Conservation (phyloP, 768 basidiomycete species). For the Leucocoprinus leucothites region DNA sequence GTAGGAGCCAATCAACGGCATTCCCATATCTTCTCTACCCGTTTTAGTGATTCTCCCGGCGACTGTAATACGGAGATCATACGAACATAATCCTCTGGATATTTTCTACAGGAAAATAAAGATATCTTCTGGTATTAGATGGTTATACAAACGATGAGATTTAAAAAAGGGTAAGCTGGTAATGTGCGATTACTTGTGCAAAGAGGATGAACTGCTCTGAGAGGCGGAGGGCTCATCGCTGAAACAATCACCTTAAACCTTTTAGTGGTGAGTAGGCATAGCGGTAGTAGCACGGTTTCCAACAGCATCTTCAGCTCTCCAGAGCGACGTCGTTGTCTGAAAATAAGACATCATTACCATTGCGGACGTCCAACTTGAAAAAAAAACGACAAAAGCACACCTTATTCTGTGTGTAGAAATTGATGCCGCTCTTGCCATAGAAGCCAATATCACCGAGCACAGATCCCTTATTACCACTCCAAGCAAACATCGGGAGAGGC, state of each 20-base stretch:
- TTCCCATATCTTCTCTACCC: too few relatives aligned
- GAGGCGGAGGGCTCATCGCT: too few relatives aligned
- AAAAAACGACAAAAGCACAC: constrained; percentile 25
- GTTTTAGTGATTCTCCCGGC: too few relatives aligned
- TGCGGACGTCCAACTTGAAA: background rate
- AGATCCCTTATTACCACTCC: constrained; percentile 86
- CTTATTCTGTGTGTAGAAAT: constrained; percentile 97
- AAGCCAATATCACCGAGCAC: constrained; percentile 85
- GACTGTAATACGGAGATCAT: too few relatives aligned
- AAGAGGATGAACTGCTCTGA: too few relatives aligned
- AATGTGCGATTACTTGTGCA: too few relatives aligned
- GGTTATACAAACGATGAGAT: too few relatives aligned
- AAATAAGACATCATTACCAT: constrained; percentile 8
- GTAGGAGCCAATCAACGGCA: background rate
- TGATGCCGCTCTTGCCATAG: constrained; percentile 84
- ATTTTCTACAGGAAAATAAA: too few relatives aligned
- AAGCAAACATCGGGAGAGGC: constrained; percentile 90
- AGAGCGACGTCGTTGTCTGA: constrained; percentile 89
- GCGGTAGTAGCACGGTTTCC: constrained; percentile 77
- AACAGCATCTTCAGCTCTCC: constrained; percentile 85
- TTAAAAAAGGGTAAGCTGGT: too few relatives aligned
- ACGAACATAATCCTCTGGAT: too few relatives aligned
- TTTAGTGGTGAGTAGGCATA: constrained; percentile 79
- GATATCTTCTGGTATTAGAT: too few relatives aligned
- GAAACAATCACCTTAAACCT: too few relatives aligned